These are phyloP conservation scores for Platanthera guangdongensis DNA, from an alignment of 106 monocot genomes.

Conservation along the genomic window DNA sequence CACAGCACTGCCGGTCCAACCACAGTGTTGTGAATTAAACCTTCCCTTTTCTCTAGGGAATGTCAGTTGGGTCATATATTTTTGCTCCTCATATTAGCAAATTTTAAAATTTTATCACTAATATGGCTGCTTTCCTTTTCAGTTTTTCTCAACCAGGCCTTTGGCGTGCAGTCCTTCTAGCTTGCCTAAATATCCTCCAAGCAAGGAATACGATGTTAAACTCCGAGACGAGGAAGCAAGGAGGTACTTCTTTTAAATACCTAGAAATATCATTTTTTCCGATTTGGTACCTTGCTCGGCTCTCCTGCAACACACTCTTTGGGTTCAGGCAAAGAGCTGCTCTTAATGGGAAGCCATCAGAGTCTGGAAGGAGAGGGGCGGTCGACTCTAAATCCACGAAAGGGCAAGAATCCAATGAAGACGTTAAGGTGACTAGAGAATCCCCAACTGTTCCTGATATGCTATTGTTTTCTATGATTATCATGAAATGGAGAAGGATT, in stretches of 20 bases:
- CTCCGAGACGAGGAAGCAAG: slow-evolving; percentile 55
- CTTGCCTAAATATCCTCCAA: slow-evolving; percentile 78
- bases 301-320: background rate
- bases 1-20: too few species aligned
- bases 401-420: slow-evolving; percentile 11
- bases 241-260: slow-evolving; percentile 34
- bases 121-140: background rate
- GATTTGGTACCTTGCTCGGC: background rate
- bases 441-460: background rate
- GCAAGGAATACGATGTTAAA: slow-evolving; percentile 75
- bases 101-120: background rate
- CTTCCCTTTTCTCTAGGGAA: background rate
- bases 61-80: background rate
- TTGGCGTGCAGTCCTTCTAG: slow-evolving; percentile 45
- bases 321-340: slow-evolving; percentile 39
- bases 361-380: slow-evolving; percentile 19
- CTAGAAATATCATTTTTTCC: background rate
- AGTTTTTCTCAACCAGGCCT: slow-evolving; percentile 54
- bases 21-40: background rate
- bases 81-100: background rate
- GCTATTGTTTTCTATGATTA: background rate
- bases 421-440: slow-evolving; percentile 15
- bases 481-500: slow-evolving; percentile 1
- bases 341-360: slow-evolving; percentile 15
- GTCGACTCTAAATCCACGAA: slow-evolving; percentile 13